These are phyloP conservation scores for Ampelocalamus luodianensis DNA, from an alignment of 176 grass and related monocot species.

Conservation along the genomic window DNA sequence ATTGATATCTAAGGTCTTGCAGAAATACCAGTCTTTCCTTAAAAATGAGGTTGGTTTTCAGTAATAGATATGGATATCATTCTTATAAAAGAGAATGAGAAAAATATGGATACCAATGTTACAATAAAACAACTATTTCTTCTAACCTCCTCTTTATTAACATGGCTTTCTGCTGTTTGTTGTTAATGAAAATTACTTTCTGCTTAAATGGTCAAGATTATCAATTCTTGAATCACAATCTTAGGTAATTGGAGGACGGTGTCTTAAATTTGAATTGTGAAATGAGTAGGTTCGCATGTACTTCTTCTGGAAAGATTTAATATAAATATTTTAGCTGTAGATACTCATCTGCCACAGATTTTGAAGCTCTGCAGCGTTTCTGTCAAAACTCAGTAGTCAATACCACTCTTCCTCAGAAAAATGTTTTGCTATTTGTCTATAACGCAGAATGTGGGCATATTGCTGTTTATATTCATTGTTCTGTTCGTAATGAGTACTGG, in stretches of 20 bases:
- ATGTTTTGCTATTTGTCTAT: neutral
- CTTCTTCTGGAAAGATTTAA: neutral
- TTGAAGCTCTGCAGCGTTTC: neutral
- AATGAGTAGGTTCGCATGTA: neutral
- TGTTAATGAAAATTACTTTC: neutral
- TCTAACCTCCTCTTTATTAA: neutral
- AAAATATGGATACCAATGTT: too few relatives aligned
- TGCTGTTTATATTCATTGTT: slow-evolving; percentile 6
- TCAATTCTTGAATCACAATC: neutral
- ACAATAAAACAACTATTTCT: neutral
- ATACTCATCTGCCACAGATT: neutral
- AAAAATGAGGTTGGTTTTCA: neutral
- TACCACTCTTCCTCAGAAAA: neutral
- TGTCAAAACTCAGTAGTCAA: neutral
- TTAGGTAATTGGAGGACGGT: neutral
- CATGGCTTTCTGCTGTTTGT: neutral
- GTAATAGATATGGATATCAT: neutral
- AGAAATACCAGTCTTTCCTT: slow-evolving; percentile 11
- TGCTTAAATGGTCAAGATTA: slow-evolving; percentile 6
- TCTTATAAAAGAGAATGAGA: neutral
- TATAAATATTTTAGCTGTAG: neutral
- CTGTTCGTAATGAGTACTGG: slow-evolving; percentile 7
- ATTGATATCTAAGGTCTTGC: neutral
- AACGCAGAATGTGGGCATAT: neutral
- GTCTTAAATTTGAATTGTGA: neutral